These are phyloP conservation scores for Pisolithus thermaeus DNA, from an alignment of 1,284 basidiomycete genomes.

Conservation along the genomic window DNA sequence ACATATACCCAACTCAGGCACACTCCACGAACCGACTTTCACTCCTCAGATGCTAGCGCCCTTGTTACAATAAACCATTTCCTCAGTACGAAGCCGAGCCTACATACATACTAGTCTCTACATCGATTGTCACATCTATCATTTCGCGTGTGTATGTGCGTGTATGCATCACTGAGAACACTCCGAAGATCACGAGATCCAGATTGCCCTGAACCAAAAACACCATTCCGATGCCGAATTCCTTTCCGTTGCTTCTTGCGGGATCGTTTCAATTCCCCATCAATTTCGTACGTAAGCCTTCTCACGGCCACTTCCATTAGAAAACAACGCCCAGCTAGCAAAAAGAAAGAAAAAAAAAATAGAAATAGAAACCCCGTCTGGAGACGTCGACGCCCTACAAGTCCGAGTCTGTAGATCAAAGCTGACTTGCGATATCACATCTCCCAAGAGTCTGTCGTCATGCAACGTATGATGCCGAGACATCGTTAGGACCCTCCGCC, in stretches of 20 bases:
- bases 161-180: neutral
- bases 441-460: neutral
- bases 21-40: too few species aligned
- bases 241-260: neutral
- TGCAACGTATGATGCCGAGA: neutral
- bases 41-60: too few species aligned
- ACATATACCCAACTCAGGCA: neutral
- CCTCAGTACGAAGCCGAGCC: too few species aligned
- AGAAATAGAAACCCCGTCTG: neutral
- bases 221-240: neutral
- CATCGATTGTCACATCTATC: too few species aligned
- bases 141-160: too few species aligned
- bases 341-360: neutral
- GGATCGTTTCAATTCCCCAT: neutral
- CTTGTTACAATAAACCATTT: too few species aligned
- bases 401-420: neutral
- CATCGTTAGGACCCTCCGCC: neutral
- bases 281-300: neutral
- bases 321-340: neutral
- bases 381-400: too few species aligned
- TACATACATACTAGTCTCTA: too few species aligned
- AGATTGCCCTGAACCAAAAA: constrained; percentile 1
- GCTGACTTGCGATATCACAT: neutral
- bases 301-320: neutral
- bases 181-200: neutral